Percentiles rank a stretch among this genome's conserved stretches.
Conservation (phyloP, 768 basidiomycete species). For the Coprinellus aureogranulatus region DNA sequence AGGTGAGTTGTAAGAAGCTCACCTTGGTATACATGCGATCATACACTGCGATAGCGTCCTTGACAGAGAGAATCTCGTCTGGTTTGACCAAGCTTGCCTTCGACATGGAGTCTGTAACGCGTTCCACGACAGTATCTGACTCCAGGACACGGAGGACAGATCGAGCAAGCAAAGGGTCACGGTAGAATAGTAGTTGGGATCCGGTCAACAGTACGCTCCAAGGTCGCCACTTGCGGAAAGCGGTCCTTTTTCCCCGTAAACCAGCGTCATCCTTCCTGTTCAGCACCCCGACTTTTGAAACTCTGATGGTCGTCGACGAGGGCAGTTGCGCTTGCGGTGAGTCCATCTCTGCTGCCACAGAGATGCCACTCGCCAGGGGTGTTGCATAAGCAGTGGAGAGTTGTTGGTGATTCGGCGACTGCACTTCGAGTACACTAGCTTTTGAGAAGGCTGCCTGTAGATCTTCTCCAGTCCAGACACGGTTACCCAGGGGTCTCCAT, state of each 20-base stretch:
- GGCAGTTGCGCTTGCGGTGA: conserved; percentile 21
- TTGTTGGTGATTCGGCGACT: conserved; percentile 30
- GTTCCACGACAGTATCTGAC: conserved; percentile 19
- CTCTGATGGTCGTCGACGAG: conserved; percentile 45
- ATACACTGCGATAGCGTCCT: conserved; percentile 74
- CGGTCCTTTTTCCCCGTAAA: conserved; percentile 73
- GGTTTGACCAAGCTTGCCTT: conserved; percentile 53
- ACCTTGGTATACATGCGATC: conserved; percentile 81
- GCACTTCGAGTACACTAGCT: conserved; percentile 58
- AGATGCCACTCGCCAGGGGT: too few species aligned
- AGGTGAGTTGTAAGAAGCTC: conserved; percentile 13
- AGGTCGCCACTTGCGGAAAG: conserved; percentile 82
- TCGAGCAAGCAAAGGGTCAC: conserved; percentile 56
- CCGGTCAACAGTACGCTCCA: conserved; percentile 85
- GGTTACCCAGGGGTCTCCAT: conserved; percentile 61
- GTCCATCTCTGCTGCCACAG: not conserved
- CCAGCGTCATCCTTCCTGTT: conserved; percentile 77
- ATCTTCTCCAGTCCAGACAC: conserved; percentile 61
- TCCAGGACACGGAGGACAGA: conserved; percentile 43
- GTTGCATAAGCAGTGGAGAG: conserved; percentile 15
- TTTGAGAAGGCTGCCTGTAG: conserved; percentile 63
- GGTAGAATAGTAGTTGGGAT: conserved; percentile 89
- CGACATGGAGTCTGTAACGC: not conserved
- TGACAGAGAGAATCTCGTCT: conserved; percentile 81
- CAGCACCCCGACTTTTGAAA: conserved; percentile 80